phyloP scores from a whole-genome alignment of 257 asterid genomes.

The Galeopsis tetrahit region DNA sequence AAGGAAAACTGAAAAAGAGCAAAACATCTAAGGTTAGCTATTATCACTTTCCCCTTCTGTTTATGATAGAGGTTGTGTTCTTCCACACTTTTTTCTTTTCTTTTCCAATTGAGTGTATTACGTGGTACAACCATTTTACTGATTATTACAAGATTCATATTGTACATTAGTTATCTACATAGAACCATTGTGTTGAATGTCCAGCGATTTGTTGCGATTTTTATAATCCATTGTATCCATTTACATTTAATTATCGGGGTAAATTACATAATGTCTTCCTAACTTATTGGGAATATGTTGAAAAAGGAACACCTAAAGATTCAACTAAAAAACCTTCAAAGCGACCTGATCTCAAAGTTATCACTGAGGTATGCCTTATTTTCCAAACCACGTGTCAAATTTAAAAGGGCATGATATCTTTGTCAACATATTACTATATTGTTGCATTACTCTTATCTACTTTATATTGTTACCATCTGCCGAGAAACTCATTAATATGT shows the following conservation, averaged over 20 bases:
- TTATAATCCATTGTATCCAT: background rate
- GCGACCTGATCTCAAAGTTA: conserved; percentile 92
- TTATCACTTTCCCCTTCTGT: background rate
- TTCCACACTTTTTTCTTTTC: background rate
- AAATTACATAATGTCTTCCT: conserved; percentile 7
- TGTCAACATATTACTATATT: conserved; percentile 1
- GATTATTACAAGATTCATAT: conserved; percentile 5
- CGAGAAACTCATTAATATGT: background rate
- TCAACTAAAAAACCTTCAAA: conserved; percentile 45
- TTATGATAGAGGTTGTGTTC: background rate
- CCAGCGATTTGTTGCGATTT: background rate
- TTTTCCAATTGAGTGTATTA: background rate
- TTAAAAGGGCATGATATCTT: background rate
- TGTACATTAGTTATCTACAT: too few relatives aligned
- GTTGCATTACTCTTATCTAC: background rate
- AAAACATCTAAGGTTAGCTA: conserved; percentile 52
- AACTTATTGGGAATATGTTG: conserved; percentile 44
- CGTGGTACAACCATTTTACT: background rate
- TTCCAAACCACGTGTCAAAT: background rate
- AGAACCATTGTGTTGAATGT: background rate
- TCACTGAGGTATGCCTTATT: conserved; percentile 54
- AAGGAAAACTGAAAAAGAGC: conserved; percentile 8
- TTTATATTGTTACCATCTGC: background rate
- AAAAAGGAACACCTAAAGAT: conserved; percentile 33
- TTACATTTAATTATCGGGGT: background rate